These are phyloP conservation scores for Talaromyces sp. DNA, from an alignment of 2,329 filamentous ascomycete species.

Conservation along the genomic window DNA sequence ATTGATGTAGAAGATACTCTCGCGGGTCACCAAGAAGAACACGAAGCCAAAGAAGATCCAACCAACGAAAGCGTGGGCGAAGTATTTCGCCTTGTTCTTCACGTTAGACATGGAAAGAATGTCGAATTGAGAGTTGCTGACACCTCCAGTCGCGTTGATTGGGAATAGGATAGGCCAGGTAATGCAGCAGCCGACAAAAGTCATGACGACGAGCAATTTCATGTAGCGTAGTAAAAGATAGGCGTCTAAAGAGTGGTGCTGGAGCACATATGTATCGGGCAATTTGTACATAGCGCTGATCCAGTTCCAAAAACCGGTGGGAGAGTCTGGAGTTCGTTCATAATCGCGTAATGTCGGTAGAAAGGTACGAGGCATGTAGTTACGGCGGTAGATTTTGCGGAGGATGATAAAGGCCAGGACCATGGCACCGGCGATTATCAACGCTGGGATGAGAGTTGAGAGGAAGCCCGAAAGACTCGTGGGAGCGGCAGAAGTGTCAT, in stretches of 20 bases:
- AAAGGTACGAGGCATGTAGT: conserved; percentile 56
- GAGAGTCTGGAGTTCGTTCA: conserved; percentile 58
- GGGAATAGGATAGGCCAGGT: conserved; percentile 89
- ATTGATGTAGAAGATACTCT: conserved; percentile 89
- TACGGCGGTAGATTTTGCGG: conserved; percentile 47
- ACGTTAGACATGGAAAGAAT: conserved; percentile 78
- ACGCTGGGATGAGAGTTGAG: conserved; percentile 48
- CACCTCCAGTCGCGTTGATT: conserved; percentile 79
- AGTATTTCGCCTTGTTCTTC: conserved; percentile 62
- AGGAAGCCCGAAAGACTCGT: conserved; percentile 47
- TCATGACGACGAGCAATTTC: conserved; percentile 72
- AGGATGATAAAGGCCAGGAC: conserved; percentile 51
- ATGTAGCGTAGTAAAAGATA: conserved; percentile 89
- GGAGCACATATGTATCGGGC: conserved; percentile 74
- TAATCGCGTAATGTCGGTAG: conserved; percentile 50
- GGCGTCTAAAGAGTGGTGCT: conserved; percentile 87
- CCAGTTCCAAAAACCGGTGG: conserved; percentile 65
- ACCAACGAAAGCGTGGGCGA: conserved; percentile 74
- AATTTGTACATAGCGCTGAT: conserved; percentile 63
- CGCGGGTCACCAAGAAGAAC: conserved; percentile 81
- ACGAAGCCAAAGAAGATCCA: conserved; percentile 87
- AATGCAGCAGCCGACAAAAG: conserved; percentile 76
- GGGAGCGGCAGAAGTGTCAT: conserved; percentile 21
- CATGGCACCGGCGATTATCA: conserved; percentile 45
- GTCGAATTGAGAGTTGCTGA: conserved; percentile 64